Evolutionary conservation across 2,329 filamentous ascomycete genomes (phyloP).

Genomic region (Coleophoma eucalyptorum): DNA sequence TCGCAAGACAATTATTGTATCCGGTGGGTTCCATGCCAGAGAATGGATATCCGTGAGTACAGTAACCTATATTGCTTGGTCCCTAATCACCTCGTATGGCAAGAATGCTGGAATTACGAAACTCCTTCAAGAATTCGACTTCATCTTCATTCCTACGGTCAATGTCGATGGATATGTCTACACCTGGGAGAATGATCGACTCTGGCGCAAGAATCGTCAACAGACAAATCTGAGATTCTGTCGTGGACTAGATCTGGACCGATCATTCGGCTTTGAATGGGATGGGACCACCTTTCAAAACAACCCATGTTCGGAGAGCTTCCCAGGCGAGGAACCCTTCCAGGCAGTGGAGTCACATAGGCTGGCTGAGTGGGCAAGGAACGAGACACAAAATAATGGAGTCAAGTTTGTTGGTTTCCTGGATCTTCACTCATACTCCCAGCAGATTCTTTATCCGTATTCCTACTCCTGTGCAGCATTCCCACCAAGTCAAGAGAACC

Average conservation of each 20-base stretch:
- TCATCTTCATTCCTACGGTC: slow-evolving; percentile 81
- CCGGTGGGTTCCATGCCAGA: slow-evolving; percentile 84
- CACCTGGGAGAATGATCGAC: slow-evolving; percentile 83
- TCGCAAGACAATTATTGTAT: slow-evolving; percentile 76
- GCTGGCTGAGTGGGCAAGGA: slow-evolving; percentile 78
- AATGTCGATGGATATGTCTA: slow-evolving; percentile 96
- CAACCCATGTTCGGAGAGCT: slow-evolving; percentile 90
- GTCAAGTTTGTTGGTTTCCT: slow-evolving; percentile 79
- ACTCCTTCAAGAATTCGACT: slow-evolving; percentile 79
- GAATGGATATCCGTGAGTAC: slow-evolving; percentile 97
- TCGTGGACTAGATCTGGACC: slow-evolving; percentile 83
- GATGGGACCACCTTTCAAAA: slow-evolving; percentile 59
- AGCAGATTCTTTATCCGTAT: slow-evolving; percentile 92
- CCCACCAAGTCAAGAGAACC: slow-evolving; percentile 85
- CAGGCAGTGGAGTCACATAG: slow-evolving; percentile 74
- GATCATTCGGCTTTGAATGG: slow-evolving; percentile 83
- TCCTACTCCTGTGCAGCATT: slow-evolving; percentile 74
- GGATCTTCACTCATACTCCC: slow-evolving; percentile 92
- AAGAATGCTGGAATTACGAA: slow-evolving; percentile 68
- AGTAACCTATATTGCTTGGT: slow-evolving; percentile 87
- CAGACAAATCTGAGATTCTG: slow-evolving; percentile 80
- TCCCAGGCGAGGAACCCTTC: slow-evolving; percentile 79
- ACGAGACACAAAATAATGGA: slow-evolving; percentile 67
- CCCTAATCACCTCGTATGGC: slow-evolving; percentile 77
- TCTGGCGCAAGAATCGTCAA: slow-evolving; percentile 95